Evolutionary conservation across 1,284 basidiomycete genomes (phyloP).

Genomic region (Melampsora americana): DNA sequence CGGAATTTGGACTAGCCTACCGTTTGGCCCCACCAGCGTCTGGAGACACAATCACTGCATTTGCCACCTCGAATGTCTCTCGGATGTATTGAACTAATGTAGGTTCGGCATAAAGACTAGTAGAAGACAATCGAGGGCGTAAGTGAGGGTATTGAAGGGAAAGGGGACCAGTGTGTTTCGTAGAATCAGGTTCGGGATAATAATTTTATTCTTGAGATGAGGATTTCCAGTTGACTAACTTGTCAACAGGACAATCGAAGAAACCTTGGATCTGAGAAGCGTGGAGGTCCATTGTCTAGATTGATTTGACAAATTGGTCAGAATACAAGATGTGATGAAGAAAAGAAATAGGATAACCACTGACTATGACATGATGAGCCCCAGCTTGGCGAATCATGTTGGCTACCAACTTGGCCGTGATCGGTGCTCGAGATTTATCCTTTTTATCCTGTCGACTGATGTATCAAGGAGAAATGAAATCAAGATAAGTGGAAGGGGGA

Average conservation of each 20-base stretch:
- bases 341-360: conserved; percentile 53
- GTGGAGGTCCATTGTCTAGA: conserved; percentile 93
- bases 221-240: conserved; percentile 64
- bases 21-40: conserved; percentile 98
- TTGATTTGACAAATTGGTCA: conserved; percentile 6
- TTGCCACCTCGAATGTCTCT: conserved; percentile 78
- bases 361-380: conserved; percentile 96
- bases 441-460: conserved; percentile 86
- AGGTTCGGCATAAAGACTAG: conserved; percentile 91
- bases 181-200: conserved; percentile 56
- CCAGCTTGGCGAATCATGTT: conserved; percentile 98
- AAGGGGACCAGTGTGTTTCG: background rate
- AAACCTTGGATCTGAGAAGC: conserved; percentile 99
- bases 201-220: background rate
- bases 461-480: background rate
- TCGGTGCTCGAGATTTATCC: conserved; percentile 97
- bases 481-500: background rate
- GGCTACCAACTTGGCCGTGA: conserved; percentile 96
- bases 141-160: background rate
- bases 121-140: background rate
- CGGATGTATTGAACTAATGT: conserved; percentile 93
- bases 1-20: conserved; percentile 57
- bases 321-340: conserved; percentile 42
- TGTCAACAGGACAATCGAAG: conserved; percentile 99
- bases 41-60: conserved; percentile 95